These are phyloP conservation scores for Omphalea diandra DNA, from an alignment of 441 rosid genomes.

Conservation along the genomic window DNA sequence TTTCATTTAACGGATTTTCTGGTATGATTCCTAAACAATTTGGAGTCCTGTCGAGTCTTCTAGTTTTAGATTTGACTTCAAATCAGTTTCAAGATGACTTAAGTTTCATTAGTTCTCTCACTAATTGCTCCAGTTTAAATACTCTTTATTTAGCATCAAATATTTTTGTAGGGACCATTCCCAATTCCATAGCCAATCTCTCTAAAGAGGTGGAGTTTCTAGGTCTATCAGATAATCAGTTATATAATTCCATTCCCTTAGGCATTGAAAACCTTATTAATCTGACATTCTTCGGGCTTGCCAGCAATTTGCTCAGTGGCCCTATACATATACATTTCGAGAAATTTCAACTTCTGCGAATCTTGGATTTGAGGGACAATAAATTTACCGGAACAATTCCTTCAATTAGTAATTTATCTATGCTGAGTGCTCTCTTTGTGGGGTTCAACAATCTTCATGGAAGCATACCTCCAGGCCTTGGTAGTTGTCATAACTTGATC, in stretches of 20 bases:
- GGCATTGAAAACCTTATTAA: not conserved
- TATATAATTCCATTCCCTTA: not conserved
- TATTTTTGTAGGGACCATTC: not conserved
- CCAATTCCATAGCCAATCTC: conserved; percentile 8
- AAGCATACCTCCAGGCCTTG: conserved; percentile 10
- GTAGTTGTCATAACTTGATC: not conserved
- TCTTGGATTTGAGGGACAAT: not conserved
- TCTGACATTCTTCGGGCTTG: not conserved
- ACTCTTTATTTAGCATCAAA: not conserved
- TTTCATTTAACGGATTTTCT: not conserved
- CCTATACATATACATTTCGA: not conserved
- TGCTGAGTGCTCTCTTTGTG: not conserved
- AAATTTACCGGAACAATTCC: not conserved
- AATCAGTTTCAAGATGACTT: conserved; percentile 1
- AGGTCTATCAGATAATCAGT: not conserved
- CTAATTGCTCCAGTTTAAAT: not conserved
- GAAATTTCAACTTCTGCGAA: not conserved
- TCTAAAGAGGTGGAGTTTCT: not conserved
- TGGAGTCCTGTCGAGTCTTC: not conserved
- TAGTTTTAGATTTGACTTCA: not conserved
- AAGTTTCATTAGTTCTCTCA: conserved; percentile 2
- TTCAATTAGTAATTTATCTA: not conserved
- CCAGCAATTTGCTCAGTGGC: not conserved
- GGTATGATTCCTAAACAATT: not conserved
- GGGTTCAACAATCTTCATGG: not conserved